Percentiles rank a stretch among this genome's conserved stretches.
These are phyloP conservation scores for Myxozyma lipomycoides DNA, from an alignment of 805 yeast genomes.

Conservation along the genomic window DNA sequence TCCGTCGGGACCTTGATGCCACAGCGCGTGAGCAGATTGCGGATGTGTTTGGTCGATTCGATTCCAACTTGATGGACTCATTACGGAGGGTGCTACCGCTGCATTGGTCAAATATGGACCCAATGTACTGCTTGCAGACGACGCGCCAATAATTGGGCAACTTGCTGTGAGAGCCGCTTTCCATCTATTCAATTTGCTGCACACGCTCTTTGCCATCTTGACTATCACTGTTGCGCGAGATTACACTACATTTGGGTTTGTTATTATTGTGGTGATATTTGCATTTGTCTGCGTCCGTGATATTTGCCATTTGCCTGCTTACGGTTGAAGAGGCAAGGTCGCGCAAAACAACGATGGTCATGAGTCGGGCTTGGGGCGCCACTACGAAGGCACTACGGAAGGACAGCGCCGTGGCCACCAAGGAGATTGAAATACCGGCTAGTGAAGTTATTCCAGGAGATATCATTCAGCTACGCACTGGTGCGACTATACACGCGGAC, in stretches of 20 bases:
- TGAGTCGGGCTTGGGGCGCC: conserved; percentile 20
- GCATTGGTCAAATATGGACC: neutral
- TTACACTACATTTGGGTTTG: conserved; percentile 23
- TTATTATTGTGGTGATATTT: conserved; percentile 24
- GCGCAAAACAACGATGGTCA: conserved; percentile 20
- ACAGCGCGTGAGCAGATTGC: neutral
- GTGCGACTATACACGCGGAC: conserved; percentile 91
- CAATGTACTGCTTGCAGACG: neutral
- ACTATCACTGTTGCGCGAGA: conserved; percentile 26
- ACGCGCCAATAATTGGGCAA: neutral
- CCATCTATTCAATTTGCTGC: conserved; percentile 25
- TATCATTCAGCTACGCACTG: conserved; percentile 74
- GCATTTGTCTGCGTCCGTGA: too few relatives aligned
- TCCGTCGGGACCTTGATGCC: neutral
- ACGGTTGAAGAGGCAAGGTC: too few relatives aligned
- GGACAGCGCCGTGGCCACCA: conserved; percentile 11
- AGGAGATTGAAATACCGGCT: conserved; percentile 49
- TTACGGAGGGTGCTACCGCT: neutral
- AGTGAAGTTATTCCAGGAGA: conserved; percentile 87
- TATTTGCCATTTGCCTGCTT: too few relatives aligned
- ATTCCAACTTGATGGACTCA: neutral
- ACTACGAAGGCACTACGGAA: conserved; percentile 22
- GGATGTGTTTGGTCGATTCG: neutral
- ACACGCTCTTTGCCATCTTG: conserved; percentile 23
- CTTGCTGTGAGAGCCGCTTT: neutral